Evolutionary conservation across 108 stramenopile species (phyloP).

Genomic region (Hondaea fermentalgiana): DNA sequence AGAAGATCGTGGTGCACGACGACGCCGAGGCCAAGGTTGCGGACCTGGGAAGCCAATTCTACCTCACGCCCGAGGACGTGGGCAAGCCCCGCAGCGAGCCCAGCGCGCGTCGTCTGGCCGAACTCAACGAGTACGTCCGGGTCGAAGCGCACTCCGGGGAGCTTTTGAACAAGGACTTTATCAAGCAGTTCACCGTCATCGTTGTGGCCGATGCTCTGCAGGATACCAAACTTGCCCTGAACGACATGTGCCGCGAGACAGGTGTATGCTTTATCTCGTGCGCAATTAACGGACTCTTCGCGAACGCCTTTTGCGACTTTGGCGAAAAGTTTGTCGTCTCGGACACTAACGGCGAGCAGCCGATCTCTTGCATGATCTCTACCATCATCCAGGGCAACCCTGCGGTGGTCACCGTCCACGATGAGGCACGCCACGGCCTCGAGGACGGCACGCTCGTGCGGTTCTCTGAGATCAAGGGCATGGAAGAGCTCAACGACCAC

Average conservation of each 20-base stretch:
- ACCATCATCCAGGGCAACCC: conserved; percentile 61
- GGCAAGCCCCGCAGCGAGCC: conserved; percentile 50
- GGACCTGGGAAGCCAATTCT: not conserved
- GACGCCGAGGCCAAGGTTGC: not conserved
- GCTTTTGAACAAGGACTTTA: not conserved
- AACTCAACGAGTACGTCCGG: conserved; percentile 49
- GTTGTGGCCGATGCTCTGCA: not conserved
- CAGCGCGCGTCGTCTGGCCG: conserved; percentile 29
- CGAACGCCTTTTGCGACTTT: conserved; percentile 88
- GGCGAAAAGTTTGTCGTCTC: conserved; percentile 70
- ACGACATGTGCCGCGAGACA: conserved; percentile 63
- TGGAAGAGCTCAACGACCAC: conserved; percentile 51
- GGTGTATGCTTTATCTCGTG: conserved; percentile 66
- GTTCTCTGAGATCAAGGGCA: conserved; percentile 75
- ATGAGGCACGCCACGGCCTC: conserved; percentile 91
- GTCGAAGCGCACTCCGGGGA: conserved; percentile 16
- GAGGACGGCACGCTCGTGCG: conserved; percentile 83
- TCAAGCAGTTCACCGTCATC: not conserved
- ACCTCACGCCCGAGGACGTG: not conserved
- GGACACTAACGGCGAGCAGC: conserved; percentile 86
- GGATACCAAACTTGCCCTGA: conserved; percentile 40
- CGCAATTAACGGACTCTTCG: conserved; percentile 74
- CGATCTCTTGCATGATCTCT: conserved; percentile 74
- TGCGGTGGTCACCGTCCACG: conserved; percentile 81
- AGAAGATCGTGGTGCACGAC: conserved; percentile 16